Conservation (phyloP, 169 alveolate species). For the Cyclospora cayetanensis region DNA sequence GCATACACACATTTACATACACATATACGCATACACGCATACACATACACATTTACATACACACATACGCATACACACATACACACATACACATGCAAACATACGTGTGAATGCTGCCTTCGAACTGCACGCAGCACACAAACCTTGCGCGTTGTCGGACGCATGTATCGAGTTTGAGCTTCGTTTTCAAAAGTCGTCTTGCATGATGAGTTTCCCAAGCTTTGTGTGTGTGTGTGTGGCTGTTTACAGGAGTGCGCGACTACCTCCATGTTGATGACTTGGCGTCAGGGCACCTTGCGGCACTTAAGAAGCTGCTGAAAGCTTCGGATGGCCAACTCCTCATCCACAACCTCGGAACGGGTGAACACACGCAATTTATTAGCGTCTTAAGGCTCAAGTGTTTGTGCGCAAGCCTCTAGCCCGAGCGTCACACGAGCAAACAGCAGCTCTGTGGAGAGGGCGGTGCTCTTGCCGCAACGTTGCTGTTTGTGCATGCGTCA, state of each 20-base stretch:
- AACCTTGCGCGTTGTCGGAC: background rate
- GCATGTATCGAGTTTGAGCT: background rate
- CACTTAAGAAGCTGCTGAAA: conserved; percentile 78
- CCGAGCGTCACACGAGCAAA: too few relatives aligned
- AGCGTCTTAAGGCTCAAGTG: too few relatives aligned
- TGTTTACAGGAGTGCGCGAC: conserved; percentile 84
- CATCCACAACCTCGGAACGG: conserved; percentile 89
- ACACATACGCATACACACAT: background rate
- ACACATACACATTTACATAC: too few relatives aligned
- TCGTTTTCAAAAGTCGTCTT: too few relatives aligned
- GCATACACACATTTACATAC: background rate
- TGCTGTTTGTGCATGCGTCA: too few relatives aligned
- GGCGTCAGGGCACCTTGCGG: conserved; percentile 94
- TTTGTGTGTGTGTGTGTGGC: background rate
- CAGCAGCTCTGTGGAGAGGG: too few relatives aligned
- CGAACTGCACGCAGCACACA: background rate
- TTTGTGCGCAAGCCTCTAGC: too few relatives aligned
- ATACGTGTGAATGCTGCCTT: background rate
- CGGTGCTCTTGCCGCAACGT: too few relatives aligned
- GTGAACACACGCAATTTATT: too few relatives aligned
- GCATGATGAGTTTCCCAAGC: too few relatives aligned
- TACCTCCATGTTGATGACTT: conserved; percentile 94
- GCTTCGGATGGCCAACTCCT: conserved; percentile 24
- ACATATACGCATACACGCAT: background rate
- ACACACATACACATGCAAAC: background rate